Conservation (phyloP, 31 red algal genomes). For the Asparagopsis taxiformis region DNA sequence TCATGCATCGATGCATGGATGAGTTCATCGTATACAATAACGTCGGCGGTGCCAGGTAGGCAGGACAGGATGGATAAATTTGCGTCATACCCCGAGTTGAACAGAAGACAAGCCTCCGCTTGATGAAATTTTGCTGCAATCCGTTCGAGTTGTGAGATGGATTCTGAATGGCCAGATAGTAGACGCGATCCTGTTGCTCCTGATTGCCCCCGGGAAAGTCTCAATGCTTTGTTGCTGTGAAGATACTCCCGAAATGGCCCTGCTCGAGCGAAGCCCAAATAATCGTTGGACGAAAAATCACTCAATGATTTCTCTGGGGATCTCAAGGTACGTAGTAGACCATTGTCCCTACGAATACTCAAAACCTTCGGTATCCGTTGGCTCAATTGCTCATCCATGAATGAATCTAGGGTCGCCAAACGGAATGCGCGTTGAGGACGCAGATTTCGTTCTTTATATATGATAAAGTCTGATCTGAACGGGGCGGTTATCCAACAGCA, state of each 20-base stretch:
- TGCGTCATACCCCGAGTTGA: slow-evolving; percentile 91
- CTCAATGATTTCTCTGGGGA: slow-evolving; percentile 10
- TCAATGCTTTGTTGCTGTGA: not conserved
- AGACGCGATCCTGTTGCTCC: slow-evolving; percentile 95
- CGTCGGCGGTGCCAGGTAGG: slow-evolving; percentile 45
- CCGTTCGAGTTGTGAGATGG: slow-evolving; percentile 54
- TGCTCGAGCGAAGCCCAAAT: slow-evolving; percentile 71
- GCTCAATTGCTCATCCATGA: slow-evolving; percentile 1
- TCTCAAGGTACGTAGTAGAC: slow-evolving; percentile 27
- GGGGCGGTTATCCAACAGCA: too few relatives aligned
- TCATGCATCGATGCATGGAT: slow-evolving; percentile 93
- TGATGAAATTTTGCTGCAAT: slow-evolving; percentile 64
- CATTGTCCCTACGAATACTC: slow-evolving; percentile 3
- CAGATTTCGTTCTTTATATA: too few relatives aligned
- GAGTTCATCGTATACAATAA: slow-evolving; percentile 79
- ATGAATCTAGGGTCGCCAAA: not conserved
- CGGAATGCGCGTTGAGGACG: too few relatives aligned
- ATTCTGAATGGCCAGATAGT: slow-evolving; percentile 79
- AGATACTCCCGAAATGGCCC: slow-evolving; percentile 17
- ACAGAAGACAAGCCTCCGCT: slow-evolving; percentile 55
- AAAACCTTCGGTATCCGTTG: not conserved
- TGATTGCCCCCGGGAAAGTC: not conserved
- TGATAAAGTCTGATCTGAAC: too few relatives aligned
- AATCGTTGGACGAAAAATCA: slow-evolving; percentile 99
- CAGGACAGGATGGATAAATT: slow-evolving; percentile 81